These are phyloP conservation scores for Phytomonas francai DNA, from an alignment of 208 protist genomes.

Conservation along the genomic window DNA sequence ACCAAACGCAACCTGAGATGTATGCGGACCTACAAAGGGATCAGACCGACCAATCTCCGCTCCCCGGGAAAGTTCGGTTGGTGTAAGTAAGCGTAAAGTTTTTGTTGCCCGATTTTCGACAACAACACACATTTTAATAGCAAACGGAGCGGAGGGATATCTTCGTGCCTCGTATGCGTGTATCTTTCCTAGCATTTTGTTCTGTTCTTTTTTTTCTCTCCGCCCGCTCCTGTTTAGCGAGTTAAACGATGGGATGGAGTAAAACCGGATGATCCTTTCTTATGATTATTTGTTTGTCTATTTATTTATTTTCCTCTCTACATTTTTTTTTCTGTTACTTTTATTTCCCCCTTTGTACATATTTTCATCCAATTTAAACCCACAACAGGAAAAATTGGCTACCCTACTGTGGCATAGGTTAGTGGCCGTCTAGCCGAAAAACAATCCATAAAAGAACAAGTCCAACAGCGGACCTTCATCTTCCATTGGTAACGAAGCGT, in stretches of 20 bases:
- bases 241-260: background rate
- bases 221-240: too few relatives aligned
- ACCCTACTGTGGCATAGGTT: background rate
- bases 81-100: conserved; percentile 4
- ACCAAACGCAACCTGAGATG: conserved; percentile 67
- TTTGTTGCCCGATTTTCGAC: background rate
- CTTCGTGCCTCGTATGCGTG: background rate
- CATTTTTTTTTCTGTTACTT: background rate
- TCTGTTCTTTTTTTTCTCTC: background rate
- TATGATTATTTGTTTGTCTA: background rate
- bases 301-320: background rate
- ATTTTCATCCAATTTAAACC: background rate
- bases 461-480: background rate
- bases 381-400: background rate
- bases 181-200: background rate
- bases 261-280: background rate
- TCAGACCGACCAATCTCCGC: background rate
- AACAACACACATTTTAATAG: background rate
- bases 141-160: background rate
- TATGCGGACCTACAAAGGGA: conserved; percentile 29
- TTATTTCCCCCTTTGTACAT: too few relatives aligned
- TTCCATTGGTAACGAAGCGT: background rate
- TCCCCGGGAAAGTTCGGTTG: background rate
- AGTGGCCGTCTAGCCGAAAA: background rate
- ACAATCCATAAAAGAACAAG: background rate